Conservation (phyloP, 2,329 filamentous ascomycete genomes). For the Aphanoascus verrucosus region DNA sequence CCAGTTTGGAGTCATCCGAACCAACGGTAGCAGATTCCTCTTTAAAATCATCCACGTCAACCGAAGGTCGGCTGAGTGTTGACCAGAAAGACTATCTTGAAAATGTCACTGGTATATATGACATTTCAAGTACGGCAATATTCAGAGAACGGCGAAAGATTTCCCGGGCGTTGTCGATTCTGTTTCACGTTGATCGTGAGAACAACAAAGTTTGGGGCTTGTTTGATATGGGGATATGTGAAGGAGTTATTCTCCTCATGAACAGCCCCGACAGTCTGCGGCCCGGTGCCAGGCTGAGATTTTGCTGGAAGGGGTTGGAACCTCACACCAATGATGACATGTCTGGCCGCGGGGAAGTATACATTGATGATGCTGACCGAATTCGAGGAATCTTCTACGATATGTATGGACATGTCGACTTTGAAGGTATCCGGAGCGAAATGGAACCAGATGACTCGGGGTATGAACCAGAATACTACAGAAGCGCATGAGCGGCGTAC, state of each 20-base stretch:
- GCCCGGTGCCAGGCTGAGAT: not conserved
- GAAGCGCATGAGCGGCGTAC: conserved; percentile 23
- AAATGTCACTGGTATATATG: not conserved
- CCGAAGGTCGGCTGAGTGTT: not conserved
- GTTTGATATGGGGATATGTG: not conserved
- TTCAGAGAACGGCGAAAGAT: not conserved
- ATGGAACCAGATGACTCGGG: conserved; percentile 9
- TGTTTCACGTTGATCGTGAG: not conserved
- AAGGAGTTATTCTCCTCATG: not conserved
- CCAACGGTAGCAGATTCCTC: not conserved
- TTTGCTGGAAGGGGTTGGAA: not conserved
- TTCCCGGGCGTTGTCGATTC: not conserved
- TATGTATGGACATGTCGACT: not conserved
- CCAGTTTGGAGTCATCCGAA: not conserved
- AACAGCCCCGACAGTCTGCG: not conserved
- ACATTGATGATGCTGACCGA: not conserved
- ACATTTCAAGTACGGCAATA: not conserved
- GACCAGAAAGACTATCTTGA: not conserved
- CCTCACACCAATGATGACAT: not conserved
- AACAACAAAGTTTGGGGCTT: not conserved
- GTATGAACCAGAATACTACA: conserved; percentile 20
- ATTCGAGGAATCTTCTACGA: not conserved
- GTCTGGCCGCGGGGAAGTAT: not conserved
- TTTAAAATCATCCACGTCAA: not conserved
- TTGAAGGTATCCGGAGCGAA: not conserved